Percentiles rank a stretch among this genome's conserved stretches.
Evolutionary conservation across 345 rosid species (phyloP).

Genomic region (Eucalyptus cloeziana): DNA sequence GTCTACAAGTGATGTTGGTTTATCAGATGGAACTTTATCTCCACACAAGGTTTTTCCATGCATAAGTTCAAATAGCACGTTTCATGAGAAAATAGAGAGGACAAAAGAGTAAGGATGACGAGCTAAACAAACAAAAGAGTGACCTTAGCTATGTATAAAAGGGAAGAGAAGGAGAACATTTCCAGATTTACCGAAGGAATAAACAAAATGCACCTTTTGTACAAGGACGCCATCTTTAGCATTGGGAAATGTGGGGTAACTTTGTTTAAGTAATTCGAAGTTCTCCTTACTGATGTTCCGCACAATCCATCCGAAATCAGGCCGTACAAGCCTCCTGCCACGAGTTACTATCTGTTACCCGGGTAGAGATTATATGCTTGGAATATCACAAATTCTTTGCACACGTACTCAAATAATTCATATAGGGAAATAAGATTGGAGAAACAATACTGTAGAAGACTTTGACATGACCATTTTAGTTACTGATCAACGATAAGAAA

Average conservation of each 20-base stretch:
- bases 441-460: not conserved
- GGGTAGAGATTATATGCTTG: not conserved
- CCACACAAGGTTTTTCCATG: not conserved
- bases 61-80: not conserved
- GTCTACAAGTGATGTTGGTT: not conserved
- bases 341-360: not conserved
- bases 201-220: not conserved
- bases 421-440: not conserved
- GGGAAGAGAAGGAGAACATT: not conserved
- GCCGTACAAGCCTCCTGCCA: not conserved
- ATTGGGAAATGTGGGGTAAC: not conserved
- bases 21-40: not conserved
- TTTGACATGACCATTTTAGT: not conserved
- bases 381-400: not conserved
- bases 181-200: not conserved
- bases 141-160: not conserved
- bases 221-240: not conserved
- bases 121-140: not conserved
- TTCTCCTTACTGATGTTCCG: not conserved
- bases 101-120: not conserved
- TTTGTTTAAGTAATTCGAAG: not conserved
- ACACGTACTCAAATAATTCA: not conserved
- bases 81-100: not conserved
- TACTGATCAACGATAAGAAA: not conserved
- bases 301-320: not conserved